Evolutionary conservation across 129 eudicot genomes (phyloP).

Genomic region (Centrapalus pauciflorus): DNA sequence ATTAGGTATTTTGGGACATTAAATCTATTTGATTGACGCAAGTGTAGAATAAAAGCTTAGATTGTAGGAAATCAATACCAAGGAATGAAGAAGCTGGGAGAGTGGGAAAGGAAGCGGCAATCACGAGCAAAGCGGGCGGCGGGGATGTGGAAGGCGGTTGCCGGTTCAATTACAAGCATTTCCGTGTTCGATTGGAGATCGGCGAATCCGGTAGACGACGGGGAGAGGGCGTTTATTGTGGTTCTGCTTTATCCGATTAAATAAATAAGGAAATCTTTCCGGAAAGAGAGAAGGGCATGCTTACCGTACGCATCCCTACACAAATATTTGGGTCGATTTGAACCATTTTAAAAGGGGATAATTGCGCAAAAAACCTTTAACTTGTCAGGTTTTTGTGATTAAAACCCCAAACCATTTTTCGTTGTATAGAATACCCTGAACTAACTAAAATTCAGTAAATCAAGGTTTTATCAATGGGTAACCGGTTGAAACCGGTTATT

Average conservation of each 20-base stretch:
- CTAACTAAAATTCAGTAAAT: too few species aligned
- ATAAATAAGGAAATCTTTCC: neutral
- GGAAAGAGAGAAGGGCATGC: slow-evolving; percentile 6
- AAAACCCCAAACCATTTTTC: too few species aligned
- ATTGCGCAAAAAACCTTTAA: too few species aligned
- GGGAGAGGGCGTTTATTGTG: slow-evolving; percentile 18
- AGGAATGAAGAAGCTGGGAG: slow-evolving; percentile 40
- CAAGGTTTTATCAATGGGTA: too few species aligned
- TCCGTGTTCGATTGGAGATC: slow-evolving; percentile 24
- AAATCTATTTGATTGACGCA: neutral
- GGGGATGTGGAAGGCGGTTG: slow-evolving; percentile 51
- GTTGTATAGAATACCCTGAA: too few species aligned
- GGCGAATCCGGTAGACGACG: slow-evolving; percentile 17
- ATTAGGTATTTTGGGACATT: neutral
- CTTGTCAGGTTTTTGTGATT: too few species aligned
- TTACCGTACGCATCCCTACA: too few species aligned
- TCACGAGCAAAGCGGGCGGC: slow-evolving; percentile 36
- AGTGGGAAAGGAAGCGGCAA: slow-evolving; percentile 42
- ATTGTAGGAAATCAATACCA: slow-evolving; percentile 32
- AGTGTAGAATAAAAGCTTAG: neutral
- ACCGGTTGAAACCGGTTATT: too few species aligned
- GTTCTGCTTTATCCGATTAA: slow-evolving; percentile 40
- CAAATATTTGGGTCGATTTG: too few species aligned
- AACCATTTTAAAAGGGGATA: too few species aligned
- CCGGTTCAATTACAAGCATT: slow-evolving; percentile 68